phyloP scores from a whole-genome alignment of 2,329 filamentous ascomycete genomes.

The Kalaharituber pfeilii region DNA sequence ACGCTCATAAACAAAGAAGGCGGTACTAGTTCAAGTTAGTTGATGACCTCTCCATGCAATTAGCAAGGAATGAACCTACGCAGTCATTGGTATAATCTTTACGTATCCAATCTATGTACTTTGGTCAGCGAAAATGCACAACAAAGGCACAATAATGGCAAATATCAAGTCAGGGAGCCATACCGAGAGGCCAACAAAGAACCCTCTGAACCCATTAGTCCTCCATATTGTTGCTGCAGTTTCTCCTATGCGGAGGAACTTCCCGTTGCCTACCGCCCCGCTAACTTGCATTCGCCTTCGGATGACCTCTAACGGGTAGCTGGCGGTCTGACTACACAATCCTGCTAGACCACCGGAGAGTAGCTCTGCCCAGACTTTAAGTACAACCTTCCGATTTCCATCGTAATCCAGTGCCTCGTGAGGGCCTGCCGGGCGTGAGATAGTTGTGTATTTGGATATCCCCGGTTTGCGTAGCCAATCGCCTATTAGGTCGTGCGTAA shows the following conservation, averaged over 20 bases:
- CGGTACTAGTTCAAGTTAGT: conserved; percentile 27
- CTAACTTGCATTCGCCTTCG: conserved; percentile 89
- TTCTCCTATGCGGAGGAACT: conserved; percentile 57
- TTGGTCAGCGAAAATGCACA: too few species aligned
- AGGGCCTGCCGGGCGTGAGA: conserved; percentile 38
- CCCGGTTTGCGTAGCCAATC: conserved; percentile 58
- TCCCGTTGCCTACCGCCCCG: conserved; percentile 82
- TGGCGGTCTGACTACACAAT: conserved; percentile 73
- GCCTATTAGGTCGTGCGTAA: conserved; percentile 80
- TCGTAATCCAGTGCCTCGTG: conserved; percentile 25
- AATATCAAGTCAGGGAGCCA: too few species aligned
- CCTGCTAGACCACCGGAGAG: conserved; percentile 70
- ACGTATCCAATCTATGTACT: conserved; percentile 96
- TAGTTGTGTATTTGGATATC: conserved; percentile 55
- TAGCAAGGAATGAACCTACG: conserved; percentile 26
- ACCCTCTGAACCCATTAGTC: conserved; percentile 62
- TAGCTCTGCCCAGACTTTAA: conserved; percentile 77
- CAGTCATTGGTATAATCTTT: conserved; percentile 81
- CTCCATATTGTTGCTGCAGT: conserved; percentile 56
- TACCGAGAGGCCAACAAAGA: conserved; percentile 79
- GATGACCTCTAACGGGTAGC: conserved; percentile 88
- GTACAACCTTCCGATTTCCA: conserved; percentile 43
- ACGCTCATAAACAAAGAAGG: conserved; percentile 51
- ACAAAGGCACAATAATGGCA: too few species aligned
- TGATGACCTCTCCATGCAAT: neutral